These are phyloP conservation scores for Balansia obtecta DNA, from an alignment of 2,329 filamentous ascomycete genomes.

Conservation along the genomic window DNA sequence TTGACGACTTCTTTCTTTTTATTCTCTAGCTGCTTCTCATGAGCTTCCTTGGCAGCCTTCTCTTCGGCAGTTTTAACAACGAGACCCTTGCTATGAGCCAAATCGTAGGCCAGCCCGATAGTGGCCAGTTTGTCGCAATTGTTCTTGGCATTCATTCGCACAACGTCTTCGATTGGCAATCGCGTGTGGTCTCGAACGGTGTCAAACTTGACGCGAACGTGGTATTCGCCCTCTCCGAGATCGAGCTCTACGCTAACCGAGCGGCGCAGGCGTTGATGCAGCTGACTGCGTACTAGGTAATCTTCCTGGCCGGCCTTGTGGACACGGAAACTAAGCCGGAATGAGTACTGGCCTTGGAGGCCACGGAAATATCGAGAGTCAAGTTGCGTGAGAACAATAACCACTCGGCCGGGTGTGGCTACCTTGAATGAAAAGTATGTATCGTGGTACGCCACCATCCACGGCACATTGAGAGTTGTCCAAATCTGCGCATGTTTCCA, in stretches of 20 bases:
- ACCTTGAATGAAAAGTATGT: slow-evolving; percentile 39
- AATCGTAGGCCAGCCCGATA: slow-evolving; percentile 58
- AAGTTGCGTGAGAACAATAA: slow-evolving; percentile 44
- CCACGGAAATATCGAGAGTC: slow-evolving; percentile 46
- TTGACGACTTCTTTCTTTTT: slow-evolving; percentile 23
- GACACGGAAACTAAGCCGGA: slow-evolving; percentile 40
- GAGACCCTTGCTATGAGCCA: slow-evolving; percentile 54
- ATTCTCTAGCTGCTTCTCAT: slow-evolving; percentile 29
- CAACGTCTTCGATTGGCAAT: slow-evolving; percentile 49
- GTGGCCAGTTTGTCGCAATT: slow-evolving; percentile 60
- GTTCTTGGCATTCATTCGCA: slow-evolving; percentile 49
- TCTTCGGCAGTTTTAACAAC: slow-evolving; percentile 36
- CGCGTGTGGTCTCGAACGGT: slow-evolving; percentile 44
- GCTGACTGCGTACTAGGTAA: slow-evolving; percentile 42
- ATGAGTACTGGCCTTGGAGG: slow-evolving; percentile 42
- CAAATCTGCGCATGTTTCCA: slow-evolving; percentile 37
- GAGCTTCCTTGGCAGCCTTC: slow-evolving; percentile 32
- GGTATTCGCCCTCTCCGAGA: slow-evolving; percentile 63
- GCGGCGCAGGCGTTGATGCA: slow-evolving; percentile 50
- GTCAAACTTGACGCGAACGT: slow-evolving; percentile 62
- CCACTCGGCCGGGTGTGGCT: slow-evolving; percentile 34
- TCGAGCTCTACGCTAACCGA: slow-evolving; percentile 67
- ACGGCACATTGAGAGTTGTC: slow-evolving; percentile 41
- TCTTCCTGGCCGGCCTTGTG: slow-evolving; percentile 37
- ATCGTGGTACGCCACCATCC: slow-evolving; percentile 43